phyloP scores from a whole-genome alignment of 257 asterid species.

The Jasminum sambac region DNA sequence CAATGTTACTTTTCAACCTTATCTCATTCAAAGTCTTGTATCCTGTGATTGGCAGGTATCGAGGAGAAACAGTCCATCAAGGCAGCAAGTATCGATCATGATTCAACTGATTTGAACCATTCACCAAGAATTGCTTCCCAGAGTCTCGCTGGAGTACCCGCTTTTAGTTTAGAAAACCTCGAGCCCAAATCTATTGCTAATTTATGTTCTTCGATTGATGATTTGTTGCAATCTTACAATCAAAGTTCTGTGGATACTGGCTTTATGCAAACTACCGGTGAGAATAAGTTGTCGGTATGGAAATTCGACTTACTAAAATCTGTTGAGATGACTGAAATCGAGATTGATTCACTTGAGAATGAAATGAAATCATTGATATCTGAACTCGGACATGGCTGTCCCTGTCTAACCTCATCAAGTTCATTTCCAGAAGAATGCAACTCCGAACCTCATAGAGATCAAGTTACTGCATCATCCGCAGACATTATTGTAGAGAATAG shows the following conservation, averaged over 20 bases:
- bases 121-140: conserved; percentile 55
- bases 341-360: conserved; percentile 85
- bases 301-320: conserved; percentile 67
- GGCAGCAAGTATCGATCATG: conserved; percentile 45
- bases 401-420: conserved; percentile 44
- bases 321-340: conserved; percentile 78
- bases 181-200: conserved; percentile 56
- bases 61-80: conserved; percentile 67
- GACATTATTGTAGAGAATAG: conserved; percentile 33
- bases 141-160: conserved; percentile 42
- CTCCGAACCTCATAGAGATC: conserved; percentile 47
- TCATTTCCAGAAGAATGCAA: conserved; percentile 41
- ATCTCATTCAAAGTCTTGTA: neutral
- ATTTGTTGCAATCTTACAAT: conserved; percentile 59
- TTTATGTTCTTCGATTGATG: conserved; percentile 59
- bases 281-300: conserved; percentile 69
- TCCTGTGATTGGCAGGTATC: conserved; percentile 47
- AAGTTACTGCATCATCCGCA: conserved; percentile 35
- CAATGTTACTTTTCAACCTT: neutral
- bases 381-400: conserved; percentile 33
- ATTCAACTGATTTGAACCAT: conserved; percentile 42
- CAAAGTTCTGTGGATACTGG: conserved; percentile 47
- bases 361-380: conserved; percentile 59
- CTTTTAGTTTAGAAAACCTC: conserved; percentile 64
- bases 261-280: conserved; percentile 53